Base-by-base conservation (phyloP, 768 basidiomycete species). In the Leccinum longicurvipes region DNA sequence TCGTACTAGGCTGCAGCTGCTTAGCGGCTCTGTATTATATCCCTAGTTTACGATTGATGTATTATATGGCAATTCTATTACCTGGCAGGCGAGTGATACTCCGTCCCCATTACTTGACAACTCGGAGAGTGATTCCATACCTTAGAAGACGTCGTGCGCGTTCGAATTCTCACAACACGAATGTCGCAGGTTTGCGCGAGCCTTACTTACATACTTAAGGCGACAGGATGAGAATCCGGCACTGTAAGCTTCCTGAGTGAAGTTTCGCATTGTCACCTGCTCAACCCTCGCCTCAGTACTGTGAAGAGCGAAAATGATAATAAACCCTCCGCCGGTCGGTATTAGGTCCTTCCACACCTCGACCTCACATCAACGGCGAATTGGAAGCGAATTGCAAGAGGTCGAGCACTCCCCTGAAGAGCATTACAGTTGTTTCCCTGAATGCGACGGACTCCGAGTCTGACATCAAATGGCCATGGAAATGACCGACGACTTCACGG, bases 371-470 rank as follows among this genome's bases (percentile, higher is more conserved):
- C 2, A 27, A 53, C 28, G 49, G 54, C 29, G 41, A 36, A 34
- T 36, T 34, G 21, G 47, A 31, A 55, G 27, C 23, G 27, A 8
- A 32, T 49, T 48, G 31, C n/a, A 11, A 44, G 47, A 42, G 42
- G 42, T 41, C 46, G 32, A 44, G 45, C 47, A 36, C 29, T 73
- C 85, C 12, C 80, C 85, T 14, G 67, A 75, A 24, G 75, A 74
- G 19, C 83, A 74, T 67, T 87, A 89, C 66, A 50, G 60, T 1
- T 56, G 67, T 2, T 88, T 85, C 63, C 71, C 88, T 47, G 25
- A 11, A 23, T 27, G 24, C 15, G 46, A 27, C 25, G 46, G 42
- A 44, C 23, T 29, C 25, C 32, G 31, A 28, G 39, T 41, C 14
- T 39, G 50, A 62, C 21, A 21, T 39, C 32, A 19, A 34, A 15